These are phyloP conservation scores for Fusarium fujikuroi DNA, from an alignment of 2,329 filamentous ascomycete species.

Conservation along the genomic window DNA sequence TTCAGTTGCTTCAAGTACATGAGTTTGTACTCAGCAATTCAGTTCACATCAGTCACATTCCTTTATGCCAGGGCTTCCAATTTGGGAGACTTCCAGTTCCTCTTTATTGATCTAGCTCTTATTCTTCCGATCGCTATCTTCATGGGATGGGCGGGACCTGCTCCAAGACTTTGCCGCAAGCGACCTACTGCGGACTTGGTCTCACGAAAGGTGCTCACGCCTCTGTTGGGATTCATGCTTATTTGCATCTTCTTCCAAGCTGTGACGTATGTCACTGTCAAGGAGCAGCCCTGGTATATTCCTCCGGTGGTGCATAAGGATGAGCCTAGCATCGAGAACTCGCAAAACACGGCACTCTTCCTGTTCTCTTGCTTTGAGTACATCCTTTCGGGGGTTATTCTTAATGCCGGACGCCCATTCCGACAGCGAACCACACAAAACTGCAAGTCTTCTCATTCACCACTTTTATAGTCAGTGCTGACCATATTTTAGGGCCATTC, in stretches of 20 bases:
- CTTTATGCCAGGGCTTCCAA: slow-evolving; percentile 94
- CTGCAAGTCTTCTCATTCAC: slow-evolving; percentile 60
- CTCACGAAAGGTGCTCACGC: slow-evolving; percentile 89
- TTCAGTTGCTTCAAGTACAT: slow-evolving; percentile 99
- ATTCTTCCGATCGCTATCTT: slow-evolving; percentile 98
- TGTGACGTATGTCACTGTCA: slow-evolving; percentile 77
- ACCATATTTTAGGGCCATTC: slow-evolving; percentile 74
- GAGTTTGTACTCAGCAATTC: slow-evolving; percentile 98
- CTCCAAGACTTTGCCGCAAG: slow-evolving; percentile 80
- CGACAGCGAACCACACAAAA: slow-evolving; percentile 83
- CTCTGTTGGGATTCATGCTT: slow-evolving; percentile 86
- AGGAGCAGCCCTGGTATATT: slow-evolving; percentile 84
- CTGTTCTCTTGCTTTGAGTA: slow-evolving; percentile 94
- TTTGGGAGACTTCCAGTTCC: slow-evolving; percentile 95
- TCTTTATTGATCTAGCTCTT: slow-evolving; percentile 92
- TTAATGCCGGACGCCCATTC: slow-evolving; percentile 93
- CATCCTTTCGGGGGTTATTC: slow-evolving; percentile 86
- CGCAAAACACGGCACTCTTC: slow-evolving; percentile 92
- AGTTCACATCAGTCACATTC: slow-evolving; percentile 97
- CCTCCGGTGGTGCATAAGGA: slow-evolving; percentile 81
- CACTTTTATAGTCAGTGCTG: neutral
- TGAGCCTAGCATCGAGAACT: slow-evolving; percentile 88
- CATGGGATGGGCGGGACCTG: slow-evolving; percentile 97
- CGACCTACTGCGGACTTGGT: slow-evolving; percentile 92
- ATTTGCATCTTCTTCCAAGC: slow-evolving; percentile 84